These are phyloP conservation scores for Talaromyces rugulosus DNA, from an alignment of 2,329 filamentous ascomycete species.

Conservation along the genomic window DNA sequence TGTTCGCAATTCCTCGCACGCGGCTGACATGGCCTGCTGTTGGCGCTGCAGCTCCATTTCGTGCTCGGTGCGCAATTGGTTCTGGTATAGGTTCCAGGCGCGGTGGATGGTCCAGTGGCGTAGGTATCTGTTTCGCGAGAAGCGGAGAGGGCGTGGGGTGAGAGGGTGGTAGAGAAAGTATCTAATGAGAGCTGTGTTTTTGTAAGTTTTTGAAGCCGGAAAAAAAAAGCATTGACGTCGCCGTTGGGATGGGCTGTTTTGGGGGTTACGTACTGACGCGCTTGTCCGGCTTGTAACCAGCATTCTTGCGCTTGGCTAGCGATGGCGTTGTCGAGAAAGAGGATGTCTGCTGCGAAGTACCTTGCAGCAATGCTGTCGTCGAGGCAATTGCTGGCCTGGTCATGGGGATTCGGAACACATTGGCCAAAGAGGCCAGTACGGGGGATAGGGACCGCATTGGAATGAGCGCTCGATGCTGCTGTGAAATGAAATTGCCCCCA, in stretches of 20 bases:
- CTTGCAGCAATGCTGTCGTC: constrained; percentile 7
- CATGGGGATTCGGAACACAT: constrained; percentile 36
- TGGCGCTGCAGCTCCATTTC: constrained; percentile 70
- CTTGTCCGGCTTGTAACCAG: constrained; percentile 31
- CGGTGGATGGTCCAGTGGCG: constrained; percentile 99
- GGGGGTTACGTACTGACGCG: constrained; percentile 39
- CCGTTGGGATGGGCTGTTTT: not conserved
- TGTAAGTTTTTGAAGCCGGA: not conserved
- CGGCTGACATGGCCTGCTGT: constrained; percentile 76
- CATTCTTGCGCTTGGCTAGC: constrained; percentile 33
- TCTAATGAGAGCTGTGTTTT: constrained; percentile 55
- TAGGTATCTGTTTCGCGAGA: constrained; percentile 80
- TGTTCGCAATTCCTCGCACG: constrained; percentile 75
- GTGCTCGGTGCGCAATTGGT: constrained; percentile 60
- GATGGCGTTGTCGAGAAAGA: constrained; percentile 38
- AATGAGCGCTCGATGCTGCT: not conserved
- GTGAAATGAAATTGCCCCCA: not conserved
- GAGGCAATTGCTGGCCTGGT: constrained; percentile 20
- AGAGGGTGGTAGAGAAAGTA: constrained; percentile 67
- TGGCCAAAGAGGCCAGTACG: constrained; percentile 41
- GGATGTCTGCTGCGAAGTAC: constrained; percentile 11
- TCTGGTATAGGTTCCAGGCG: constrained; percentile 79
- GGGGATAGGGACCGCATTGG: constrained; percentile 29
- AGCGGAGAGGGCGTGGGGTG: constrained; percentile 73
- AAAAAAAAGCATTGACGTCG: not conserved